Percentiles rank a stretch among this genome's conserved stretches.
Evolutionary conservation across 2,329 filamentous ascomycete species (phyloP).

Genomic region (Fusarium austroafricanum): DNA sequence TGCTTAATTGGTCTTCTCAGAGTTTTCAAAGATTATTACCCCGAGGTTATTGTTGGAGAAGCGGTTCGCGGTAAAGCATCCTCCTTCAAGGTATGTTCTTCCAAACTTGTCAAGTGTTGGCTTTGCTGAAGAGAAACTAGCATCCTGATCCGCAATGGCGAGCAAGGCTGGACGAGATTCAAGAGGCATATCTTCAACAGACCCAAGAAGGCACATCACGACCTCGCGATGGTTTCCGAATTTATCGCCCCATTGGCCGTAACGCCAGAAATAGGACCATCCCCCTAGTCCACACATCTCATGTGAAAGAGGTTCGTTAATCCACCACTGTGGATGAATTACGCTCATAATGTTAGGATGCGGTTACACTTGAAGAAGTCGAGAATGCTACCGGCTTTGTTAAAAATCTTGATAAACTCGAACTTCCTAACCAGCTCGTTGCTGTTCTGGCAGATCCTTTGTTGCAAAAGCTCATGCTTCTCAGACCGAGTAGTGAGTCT

Average conservation of each 20-base stretch:
- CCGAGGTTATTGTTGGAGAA: slow-evolving; percentile 84
- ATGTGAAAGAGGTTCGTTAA: slow-evolving; percentile 71
- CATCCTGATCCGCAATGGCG: slow-evolving; percentile 84
- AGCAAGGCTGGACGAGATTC: slow-evolving; percentile 73
- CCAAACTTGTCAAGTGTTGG: background rate
- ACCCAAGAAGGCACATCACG: slow-evolving; percentile 53
- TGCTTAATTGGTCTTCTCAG: slow-evolving; percentile 78
- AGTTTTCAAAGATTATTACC: slow-evolving; percentile 92
- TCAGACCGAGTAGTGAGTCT: slow-evolving; percentile 67
- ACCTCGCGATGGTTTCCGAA: slow-evolving; percentile 68
- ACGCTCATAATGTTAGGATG: slow-evolving; percentile 57
- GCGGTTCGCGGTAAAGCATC: slow-evolving; percentile 69
- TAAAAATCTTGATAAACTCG: slow-evolving; percentile 78
- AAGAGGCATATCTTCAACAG: slow-evolving; percentile 65
- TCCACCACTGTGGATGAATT: background rate
- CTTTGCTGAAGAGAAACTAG: slow-evolving; percentile 51
- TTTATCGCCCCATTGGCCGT: slow-evolving; percentile 61
- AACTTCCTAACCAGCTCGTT: slow-evolving; percentile 84
- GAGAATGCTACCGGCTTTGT: slow-evolving; percentile 77
- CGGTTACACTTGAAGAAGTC: slow-evolving; percentile 80
- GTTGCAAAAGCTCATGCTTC: slow-evolving; percentile 80
- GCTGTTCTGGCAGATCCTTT: slow-evolving; percentile 81
- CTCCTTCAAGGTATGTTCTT: slow-evolving; percentile 65
- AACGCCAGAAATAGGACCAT: slow-evolving; percentile 57
- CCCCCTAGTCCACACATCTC: slow-evolving; percentile 78